Percentiles rank a stretch among this genome's conserved stretches.
phyloP scores from a whole-genome alignment of 495 filamentous ascomycete genomes.

The Aspergillus conjunctus region DNA sequence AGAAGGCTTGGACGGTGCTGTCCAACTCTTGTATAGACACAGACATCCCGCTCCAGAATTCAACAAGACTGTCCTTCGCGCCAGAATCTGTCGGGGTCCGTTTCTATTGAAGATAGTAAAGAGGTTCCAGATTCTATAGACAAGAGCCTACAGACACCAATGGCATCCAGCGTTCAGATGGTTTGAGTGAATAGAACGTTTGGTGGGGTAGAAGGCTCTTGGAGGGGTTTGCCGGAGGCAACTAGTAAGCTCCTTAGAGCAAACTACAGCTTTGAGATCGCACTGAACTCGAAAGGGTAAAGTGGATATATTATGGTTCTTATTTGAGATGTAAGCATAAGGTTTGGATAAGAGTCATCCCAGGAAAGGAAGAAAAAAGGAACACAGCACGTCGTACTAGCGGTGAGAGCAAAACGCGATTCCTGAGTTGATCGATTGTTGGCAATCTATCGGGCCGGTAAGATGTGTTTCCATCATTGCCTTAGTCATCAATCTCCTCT shows the following conservation, averaged over 20 bases:
- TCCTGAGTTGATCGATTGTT: conserved; percentile 17
- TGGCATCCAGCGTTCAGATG: conserved; percentile 15
- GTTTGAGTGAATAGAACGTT: conserved; percentile 25
- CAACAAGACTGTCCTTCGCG: conserved; percentile 37
- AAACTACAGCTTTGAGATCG: conserved; percentile 13
- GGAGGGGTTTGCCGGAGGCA: conserved; percentile 32
- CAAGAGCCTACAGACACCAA: conserved; percentile 10
- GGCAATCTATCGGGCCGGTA: conserved; percentile 20
- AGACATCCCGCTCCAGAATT: conserved; percentile 55
- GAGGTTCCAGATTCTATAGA: not conserved
- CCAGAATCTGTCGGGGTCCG: conserved; percentile 22
- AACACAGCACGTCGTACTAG: conserved; percentile 24
- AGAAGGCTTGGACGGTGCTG: conserved; percentile 93
- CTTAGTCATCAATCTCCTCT: conserved; percentile 20
- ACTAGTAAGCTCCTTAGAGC: conserved; percentile 17
- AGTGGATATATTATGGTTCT: conserved; percentile 14
- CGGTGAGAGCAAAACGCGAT: conserved; percentile 35
- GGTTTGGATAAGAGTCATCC: conserved; percentile 16
- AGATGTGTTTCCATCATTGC: conserved; percentile 12
- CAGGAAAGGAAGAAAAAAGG: conserved; percentile 11
- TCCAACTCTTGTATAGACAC: conserved; percentile 89
- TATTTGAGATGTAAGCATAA: conserved; percentile 6
- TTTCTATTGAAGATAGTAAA: not conserved
- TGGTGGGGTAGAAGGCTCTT: conserved; percentile 39
- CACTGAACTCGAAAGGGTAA: conserved; percentile 15